Base-by-base conservation (phyloP, 768 basidiomycete genomes). In the Holtermanniella nyarrowii region DNA sequence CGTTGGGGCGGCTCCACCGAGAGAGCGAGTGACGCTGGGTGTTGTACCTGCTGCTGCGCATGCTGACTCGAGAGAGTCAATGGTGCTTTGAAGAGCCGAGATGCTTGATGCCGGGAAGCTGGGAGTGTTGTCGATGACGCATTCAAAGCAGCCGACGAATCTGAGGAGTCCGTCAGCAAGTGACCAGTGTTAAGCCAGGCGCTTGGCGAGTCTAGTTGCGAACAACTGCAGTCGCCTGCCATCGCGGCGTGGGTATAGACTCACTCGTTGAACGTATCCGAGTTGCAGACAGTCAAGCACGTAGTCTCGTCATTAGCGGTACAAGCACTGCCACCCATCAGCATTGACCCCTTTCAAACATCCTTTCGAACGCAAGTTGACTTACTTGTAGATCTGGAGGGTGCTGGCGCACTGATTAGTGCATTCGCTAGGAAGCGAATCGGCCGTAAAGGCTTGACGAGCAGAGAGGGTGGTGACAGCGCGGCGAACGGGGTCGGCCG, bases 211-310 rank as follows among this genome's bases (percentile, higher is more conserved):
- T n/a, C n/a, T n/a, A n/a, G n/a, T n/a, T n/a, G n/a, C n/a, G n/a
- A n/a, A n/a, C n/a, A n/a, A n/a, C n/a, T n/a, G n/a, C n/a, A n/a
- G n/a, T n/a, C n/a, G n/a, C n/a, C n/a, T n/a, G n/a, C n/a, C n/a
- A n/a, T n/a, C n/a, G n/a, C n/a, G n/a, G n/a, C n/a, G n/a, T n/a
- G n/a, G n/a, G n/a, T 37, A 37, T 7, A 37, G 51, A 52, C 44
- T 37, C 4, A 47, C 45, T 12, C 5, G 13, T 42, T 44, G 51
- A 40, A 61, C 43, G 26, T 61, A 42, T 24, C 27, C 3, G 50
- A 5, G 37, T 55, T 26, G 42, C 60, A 61, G 51, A 61, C 54
- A 18, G 50, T 41, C 37, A 61, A 46, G 49, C 60, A 61, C n/a
- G 50, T 53, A 12, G 27, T 44, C 24, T 23, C 37, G 49, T 61